Percentiles rank a stretch among this genome's conserved stretches.
These are phyloP conservation scores for Salisapilia sapeloensis DNA, from an alignment of 352 stramenopile genomes.

Conservation along the genomic window DNA sequence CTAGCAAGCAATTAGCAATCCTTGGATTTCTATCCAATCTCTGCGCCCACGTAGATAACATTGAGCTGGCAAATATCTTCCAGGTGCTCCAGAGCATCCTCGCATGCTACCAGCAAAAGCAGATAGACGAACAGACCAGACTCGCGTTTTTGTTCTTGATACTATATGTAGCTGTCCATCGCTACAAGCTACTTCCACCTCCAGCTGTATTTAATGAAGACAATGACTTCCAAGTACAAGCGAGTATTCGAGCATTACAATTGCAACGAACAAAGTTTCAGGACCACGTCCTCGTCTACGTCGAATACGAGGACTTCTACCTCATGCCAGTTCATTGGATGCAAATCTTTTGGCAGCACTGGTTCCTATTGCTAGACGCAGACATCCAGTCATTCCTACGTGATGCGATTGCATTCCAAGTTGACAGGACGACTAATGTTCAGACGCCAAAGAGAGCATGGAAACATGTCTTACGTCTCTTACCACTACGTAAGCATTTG, in stretches of 20 bases:
- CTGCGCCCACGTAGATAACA: conserved; percentile 20
- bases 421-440: neutral
- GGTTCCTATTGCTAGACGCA: conserved; percentile 19
- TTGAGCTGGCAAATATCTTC: conserved; percentile 12
- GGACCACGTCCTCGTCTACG: conserved; percentile 11
- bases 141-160: conserved; percentile 10
- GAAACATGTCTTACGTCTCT: no score
- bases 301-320: conserved; percentile 23
- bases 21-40: conserved; percentile 17
- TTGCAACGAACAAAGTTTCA: conserved; percentile 11
- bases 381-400: conserved; percentile 19
- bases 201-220: conserved; percentile 8
- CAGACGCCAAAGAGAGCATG: no score
- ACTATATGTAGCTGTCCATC: conserved; percentile 20
- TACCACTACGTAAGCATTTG: no score
- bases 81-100: conserved; percentile 10
- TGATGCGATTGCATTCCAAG: conserved; percentile 4
- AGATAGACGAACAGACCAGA: neutral
- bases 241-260: no score
- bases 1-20: neutral
- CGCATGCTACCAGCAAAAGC: conserved; percentile 4
- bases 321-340: conserved; percentile 36
- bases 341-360: conserved; percentile 24
- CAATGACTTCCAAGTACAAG: neutral
- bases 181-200: no score